These are phyloP conservation scores for Solanum lycopersicoides DNA, from an alignment of 257 asterid genomes.

Conservation along the genomic window DNA sequence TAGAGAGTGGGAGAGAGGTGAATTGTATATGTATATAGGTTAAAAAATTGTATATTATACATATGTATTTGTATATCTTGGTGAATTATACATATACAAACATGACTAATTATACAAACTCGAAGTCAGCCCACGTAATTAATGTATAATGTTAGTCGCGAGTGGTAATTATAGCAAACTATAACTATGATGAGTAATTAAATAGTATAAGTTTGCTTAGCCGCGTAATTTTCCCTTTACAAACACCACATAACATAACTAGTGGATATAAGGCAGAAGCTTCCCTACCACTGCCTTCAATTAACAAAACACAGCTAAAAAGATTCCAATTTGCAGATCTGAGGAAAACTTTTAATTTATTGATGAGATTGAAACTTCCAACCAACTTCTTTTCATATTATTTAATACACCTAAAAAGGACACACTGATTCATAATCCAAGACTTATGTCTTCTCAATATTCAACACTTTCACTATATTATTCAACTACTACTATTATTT, in stretches of 20 bases:
- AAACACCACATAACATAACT: not conserved
- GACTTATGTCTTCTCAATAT: not conserved
- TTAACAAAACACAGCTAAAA: conserved; percentile 2
- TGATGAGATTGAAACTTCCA: not conserved
- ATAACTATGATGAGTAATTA: too few species aligned
- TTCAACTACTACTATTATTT: not conserved
- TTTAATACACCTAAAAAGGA: not conserved
- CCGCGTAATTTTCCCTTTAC: not conserved
- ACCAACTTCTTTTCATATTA: not conserved
- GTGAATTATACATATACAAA: too few species aligned
- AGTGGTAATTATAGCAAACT: too few species aligned
- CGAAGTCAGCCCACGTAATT: too few species aligned
- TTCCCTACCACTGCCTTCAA: not conserved
- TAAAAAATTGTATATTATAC: too few species aligned
- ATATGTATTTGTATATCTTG: too few species aligned
- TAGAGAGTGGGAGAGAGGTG: too few species aligned
- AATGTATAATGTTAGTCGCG: too few species aligned
- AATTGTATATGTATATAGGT: too few species aligned
- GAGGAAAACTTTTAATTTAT: not conserved
- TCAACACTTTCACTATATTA: not conserved
- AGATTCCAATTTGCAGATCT: conserved; percentile 4
- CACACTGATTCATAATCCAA: not conserved
- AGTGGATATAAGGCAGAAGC: not conserved
- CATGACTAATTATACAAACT: too few species aligned
- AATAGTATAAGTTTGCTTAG: too few species aligned